Evolutionary conservation across 2,329 filamentous ascomycete genomes (phyloP).

Genomic region (Chalaropsis thielavioides): DNA sequence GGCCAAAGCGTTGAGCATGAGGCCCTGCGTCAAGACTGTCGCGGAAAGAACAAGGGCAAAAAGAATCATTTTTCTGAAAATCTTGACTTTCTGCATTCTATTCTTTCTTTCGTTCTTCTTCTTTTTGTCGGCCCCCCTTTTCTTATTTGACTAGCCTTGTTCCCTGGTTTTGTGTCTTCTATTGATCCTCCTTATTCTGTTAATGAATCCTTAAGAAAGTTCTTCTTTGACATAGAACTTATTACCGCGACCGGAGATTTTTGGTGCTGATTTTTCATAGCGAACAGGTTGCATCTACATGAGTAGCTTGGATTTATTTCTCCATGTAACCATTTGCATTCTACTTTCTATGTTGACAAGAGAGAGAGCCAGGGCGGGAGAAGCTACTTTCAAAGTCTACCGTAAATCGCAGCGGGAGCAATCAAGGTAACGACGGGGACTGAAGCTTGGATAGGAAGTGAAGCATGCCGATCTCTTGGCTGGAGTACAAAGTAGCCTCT

Average conservation of each 20-base stretch:
- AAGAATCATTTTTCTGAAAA: background rate
- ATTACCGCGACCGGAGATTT: background rate
- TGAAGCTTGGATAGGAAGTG: constrained; percentile 2
- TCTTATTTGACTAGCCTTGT: background rate
- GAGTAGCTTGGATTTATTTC: background rate
- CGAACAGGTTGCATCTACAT: background rate
- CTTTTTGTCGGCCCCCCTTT: background rate
- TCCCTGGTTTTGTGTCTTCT: background rate
- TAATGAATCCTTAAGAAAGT: background rate
- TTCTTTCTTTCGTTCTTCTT: background rate
- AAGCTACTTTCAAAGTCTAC: background rate
- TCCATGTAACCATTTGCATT: background rate
- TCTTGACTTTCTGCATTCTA: background rate
- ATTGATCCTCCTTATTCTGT: background rate
- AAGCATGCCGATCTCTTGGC: constrained; percentile 4
- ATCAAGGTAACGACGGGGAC: background rate
- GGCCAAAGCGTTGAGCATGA: constrained; percentile 10
- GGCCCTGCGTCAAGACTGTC: constrained; percentile 18
- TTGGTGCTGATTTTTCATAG: background rate
- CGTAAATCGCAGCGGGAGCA: background rate
- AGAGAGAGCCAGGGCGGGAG: background rate
- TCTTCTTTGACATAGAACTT: background rate
- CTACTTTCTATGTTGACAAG: background rate
- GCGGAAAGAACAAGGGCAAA: constrained; percentile 15
- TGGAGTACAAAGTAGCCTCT: background rate